phyloP scores from a whole-genome alignment of 768 basidiomycete species.

The Trametes meyenii region DNA sequence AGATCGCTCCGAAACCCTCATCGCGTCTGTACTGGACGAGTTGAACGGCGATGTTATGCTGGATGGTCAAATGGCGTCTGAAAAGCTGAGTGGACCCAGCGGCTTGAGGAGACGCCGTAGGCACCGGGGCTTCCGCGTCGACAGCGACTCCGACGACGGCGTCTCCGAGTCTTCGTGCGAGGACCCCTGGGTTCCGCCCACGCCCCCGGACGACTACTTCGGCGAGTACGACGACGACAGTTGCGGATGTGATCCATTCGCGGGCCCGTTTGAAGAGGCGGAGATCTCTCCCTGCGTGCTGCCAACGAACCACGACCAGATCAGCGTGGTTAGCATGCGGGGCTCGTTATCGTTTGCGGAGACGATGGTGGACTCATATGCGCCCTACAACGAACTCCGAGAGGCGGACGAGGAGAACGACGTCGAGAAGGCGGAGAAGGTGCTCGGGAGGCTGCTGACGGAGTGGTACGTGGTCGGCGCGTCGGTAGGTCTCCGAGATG shows the following conservation, averaged over 20 bases:
- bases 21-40: conserved; percentile 10
- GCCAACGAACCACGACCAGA: conserved; percentile 27
- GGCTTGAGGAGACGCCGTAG: conserved; percentile 30
- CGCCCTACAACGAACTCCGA: conserved; percentile 58
- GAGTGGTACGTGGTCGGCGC: conserved; percentile 74
- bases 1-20: conserved; percentile 21
- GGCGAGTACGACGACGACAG: conserved; percentile 9
- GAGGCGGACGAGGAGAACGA: conserved; percentile 42
- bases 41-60: background rate
- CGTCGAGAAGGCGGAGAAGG: conserved; percentile 49
- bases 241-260: background rate
- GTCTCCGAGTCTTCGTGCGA: conserved; percentile 30
- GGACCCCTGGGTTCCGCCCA: conserved; percentile 12
- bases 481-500: conserved; percentile 45
- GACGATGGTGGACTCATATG: conserved; percentile 47
- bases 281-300: conserved; percentile 12
- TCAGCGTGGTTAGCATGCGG: conserved; percentile 20
- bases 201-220: conserved; percentile 21
- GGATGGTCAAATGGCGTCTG: background rate
- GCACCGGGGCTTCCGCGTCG: conserved; percentile 43
- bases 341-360: conserved; percentile 30
- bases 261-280: background rate
- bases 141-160: conserved; percentile 44
- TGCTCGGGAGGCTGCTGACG: conserved; percentile 49
- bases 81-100: background rate